Percentiles rank a stretch among this genome's conserved stretches.
These are phyloP conservation scores for Leccinum rimulosum DNA, from an alignment of 768 basidiomycete species.

Conservation along the genomic window DNA sequence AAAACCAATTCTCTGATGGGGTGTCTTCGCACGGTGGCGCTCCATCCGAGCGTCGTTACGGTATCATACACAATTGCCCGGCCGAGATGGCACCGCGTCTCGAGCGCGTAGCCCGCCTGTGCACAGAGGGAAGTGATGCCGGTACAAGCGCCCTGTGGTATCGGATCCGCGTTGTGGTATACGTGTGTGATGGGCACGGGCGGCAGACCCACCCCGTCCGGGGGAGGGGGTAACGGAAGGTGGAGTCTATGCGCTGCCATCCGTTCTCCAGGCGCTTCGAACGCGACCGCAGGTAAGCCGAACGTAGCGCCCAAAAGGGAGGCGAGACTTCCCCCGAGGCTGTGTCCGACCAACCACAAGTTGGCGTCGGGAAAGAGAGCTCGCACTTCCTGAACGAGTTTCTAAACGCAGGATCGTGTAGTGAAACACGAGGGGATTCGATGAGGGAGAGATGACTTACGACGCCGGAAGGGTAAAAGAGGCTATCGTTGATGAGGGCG, in stretches of 20 bases:
- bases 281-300: conserved; percentile 61
- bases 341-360: conserved; percentile 62
- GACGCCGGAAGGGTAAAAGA: conserved; percentile 91
- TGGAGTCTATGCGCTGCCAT: conserved; percentile 60
- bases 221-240: conserved; percentile 50
- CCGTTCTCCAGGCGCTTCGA: conserved; percentile 64
- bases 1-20: conserved; percentile 54
- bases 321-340: conserved; percentile 64
- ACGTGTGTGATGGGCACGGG: conserved; percentile 42
- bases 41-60: conserved; percentile 60
- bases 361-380: conserved; percentile 55
- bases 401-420: conserved; percentile 30
- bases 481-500: conserved; percentile 80
- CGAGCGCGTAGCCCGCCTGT: conserved; percentile 64
- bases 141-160: conserved; percentile 58
- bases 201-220: conserved; percentile 10
- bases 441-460: conserved; percentile 41
- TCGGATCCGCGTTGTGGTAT: conserved; percentile 71
- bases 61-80: conserved; percentile 66
- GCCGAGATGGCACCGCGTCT: conserved; percentile 62
- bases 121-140: conserved; percentile 52
- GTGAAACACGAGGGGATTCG: background rate
- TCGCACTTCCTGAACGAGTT: conserved; percentile 56
- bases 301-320: conserved; percentile 63
- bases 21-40: conserved; percentile 53